Evolutionary conservation across 1,139 yeast genomes (phyloP).

Genomic region (Casaregolazyma suthepensis): DNA sequence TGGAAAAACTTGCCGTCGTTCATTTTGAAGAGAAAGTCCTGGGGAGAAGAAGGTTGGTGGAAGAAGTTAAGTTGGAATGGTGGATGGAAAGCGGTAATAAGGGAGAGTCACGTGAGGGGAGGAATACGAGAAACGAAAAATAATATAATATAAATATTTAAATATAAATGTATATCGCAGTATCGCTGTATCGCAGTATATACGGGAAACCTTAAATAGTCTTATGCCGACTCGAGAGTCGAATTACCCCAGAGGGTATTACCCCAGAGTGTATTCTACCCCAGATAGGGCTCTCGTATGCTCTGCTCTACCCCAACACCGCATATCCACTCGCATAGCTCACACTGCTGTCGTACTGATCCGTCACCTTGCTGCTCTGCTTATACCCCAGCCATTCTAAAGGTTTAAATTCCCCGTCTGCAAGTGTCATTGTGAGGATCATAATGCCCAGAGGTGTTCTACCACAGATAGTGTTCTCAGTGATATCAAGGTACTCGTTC

Average conservation of each 20-base stretch:
- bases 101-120: background rate
- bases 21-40: constrained; percentile 14
- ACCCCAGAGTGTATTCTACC: too few relatives aligned
- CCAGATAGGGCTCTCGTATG: too few relatives aligned
- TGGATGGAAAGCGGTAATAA: too few relatives aligned
- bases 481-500: constrained; percentile 55
- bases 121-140: too few relatives aligned
- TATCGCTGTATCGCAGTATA: too few relatives aligned
- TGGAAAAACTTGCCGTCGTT: constrained; percentile 29
- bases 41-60: background rate
- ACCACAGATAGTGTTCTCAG: constrained; percentile 93
- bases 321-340: constrained; percentile 86
- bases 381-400: constrained; percentile 78
- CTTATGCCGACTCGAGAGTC: too few relatives aligned
- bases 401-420: constrained; percentile 19
- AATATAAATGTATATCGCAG: too few relatives aligned
- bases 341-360: constrained; percentile 65
- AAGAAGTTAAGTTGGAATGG: background rate
- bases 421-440: constrained; percentile 44
- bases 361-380: constrained; percentile 59
- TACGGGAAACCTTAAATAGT: too few relatives aligned
- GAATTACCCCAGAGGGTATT: too few relatives aligned
- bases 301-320: constrained; percentile 17
- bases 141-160: too few relatives aligned
- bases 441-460: constrained; percentile 72